phyloP scores from a whole-genome alignment of 768 basidiomycete genomes.

The Phlebiopsis flavidoalba region DNA sequence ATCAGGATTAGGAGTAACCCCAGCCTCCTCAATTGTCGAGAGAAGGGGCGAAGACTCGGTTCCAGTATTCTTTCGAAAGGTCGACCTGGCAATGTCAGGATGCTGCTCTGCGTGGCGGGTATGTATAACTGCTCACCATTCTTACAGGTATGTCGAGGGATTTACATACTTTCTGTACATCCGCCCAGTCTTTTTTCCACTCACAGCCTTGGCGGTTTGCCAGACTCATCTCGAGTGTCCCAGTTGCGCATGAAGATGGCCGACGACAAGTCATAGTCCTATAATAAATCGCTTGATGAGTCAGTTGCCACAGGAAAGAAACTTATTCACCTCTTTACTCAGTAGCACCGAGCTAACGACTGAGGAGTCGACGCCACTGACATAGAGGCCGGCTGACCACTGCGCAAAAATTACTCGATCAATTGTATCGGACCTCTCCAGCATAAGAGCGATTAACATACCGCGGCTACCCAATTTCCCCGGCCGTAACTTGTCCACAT shows the following conservation, averaged over 20 bases:
- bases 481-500: constrained; percentile 15
- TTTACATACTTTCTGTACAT: constrained; percentile 77
- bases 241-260: constrained; percentile 97
- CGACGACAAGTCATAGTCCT: constrained; percentile 76
- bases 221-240: constrained; percentile 82
- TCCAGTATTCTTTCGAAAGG: constrained; percentile 89
- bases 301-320: not conserved
- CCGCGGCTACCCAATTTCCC: constrained; percentile 27
- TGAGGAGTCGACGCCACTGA: constrained; percentile 93
- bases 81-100: constrained; percentile 52
- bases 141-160: constrained; percentile 67
- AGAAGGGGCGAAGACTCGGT: constrained; percentile 83
- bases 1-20: constrained; percentile 89
- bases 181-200: constrained; percentile 95
- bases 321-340: constrained; percentile 48
- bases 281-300: not conserved
- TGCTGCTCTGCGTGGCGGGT: not conserved
- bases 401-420: constrained; percentile 25
- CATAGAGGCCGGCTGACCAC: constrained; percentile 92
- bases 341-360: constrained; percentile 80
- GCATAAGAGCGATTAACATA: not conserved
- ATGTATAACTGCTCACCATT: constrained; percentile 43
- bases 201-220: constrained; percentile 79
- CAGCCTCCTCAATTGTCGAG: constrained; percentile 70
- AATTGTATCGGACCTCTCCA: not conserved